phyloP scores from a whole-genome alignment of 2,329 filamentous ascomycete genomes.

The Immersiporthe knoxdaviesiana region DNA sequence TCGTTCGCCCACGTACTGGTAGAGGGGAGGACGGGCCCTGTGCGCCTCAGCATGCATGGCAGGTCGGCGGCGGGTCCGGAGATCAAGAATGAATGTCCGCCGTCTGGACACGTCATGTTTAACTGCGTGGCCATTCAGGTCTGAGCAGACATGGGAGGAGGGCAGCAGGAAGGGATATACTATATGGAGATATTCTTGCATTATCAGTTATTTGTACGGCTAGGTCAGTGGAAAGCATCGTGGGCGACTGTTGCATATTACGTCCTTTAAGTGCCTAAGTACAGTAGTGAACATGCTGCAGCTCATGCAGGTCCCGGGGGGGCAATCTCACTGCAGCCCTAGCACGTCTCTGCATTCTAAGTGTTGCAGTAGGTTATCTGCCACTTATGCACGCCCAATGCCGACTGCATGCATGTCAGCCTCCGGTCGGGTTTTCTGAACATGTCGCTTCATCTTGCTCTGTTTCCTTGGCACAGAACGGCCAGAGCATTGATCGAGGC shows the following conservation, averaged over 20 bases:
- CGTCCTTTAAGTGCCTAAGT: too few species aligned
- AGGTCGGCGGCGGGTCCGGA: constrained; percentile 42
- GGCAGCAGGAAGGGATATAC: not conserved
- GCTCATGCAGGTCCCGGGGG: not conserved
- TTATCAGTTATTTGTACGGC: too few species aligned
- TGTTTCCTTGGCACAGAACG: too few species aligned
- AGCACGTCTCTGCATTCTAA: not conserved
- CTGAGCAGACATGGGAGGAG: constrained; percentile 24
- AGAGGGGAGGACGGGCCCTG: constrained; percentile 42
- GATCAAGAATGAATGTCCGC: constrained; percentile 40
- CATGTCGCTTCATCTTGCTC: too few species aligned
- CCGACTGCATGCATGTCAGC: not conserved
- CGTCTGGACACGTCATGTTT: constrained; percentile 38
- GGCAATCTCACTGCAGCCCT: not conserved
- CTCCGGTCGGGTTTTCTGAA: not conserved
- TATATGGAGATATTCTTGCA: too few species aligned
- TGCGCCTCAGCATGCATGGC: constrained; percentile 44
- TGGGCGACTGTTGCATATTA: too few species aligned
- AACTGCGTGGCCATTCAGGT: constrained; percentile 42
- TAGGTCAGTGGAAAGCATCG: too few species aligned
- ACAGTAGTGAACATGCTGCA: too few species aligned
- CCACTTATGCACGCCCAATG: too few species aligned
- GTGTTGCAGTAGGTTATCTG: not conserved
- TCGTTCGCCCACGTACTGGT: constrained; percentile 45
- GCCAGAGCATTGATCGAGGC: too few species aligned